Conservation (phyloP, 1,284 basidiomycete genomes). For the Melanopsichium pennsylvanicum region DNA sequence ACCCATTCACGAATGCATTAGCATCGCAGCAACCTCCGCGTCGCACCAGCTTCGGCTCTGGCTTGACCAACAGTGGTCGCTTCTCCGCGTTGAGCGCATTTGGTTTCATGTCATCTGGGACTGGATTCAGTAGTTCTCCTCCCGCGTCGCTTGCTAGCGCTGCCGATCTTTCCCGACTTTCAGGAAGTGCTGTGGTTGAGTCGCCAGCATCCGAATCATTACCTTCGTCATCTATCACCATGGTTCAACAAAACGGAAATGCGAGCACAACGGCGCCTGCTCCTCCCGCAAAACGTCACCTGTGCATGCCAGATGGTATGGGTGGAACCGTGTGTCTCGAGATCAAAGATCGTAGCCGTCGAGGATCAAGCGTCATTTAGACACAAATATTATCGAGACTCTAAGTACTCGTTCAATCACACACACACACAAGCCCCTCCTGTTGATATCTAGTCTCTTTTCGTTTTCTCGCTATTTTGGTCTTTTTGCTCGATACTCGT, state of each 20-base stretch:
- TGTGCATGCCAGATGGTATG: conserved; percentile 45
- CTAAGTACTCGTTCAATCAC: too few species aligned
- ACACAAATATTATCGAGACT: too few species aligned
- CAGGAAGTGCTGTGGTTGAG: conserved; percentile 14
- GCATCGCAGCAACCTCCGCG: conserved; percentile 29
- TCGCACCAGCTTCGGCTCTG: conserved; percentile 38
- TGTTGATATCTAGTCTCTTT: neutral
- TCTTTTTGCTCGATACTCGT: neutral
- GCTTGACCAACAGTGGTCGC: conserved; percentile 21
- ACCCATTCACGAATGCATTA: conserved; percentile 21
- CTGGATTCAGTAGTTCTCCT: conserved; percentile 25
- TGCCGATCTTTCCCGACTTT: conserved; percentile 8
- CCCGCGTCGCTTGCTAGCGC: conserved; percentile 10
- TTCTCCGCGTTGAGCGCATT: conserved; percentile 42
- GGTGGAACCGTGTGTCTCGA: conserved; percentile 45
- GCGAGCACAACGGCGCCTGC: neutral
- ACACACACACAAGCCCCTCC: too few species aligned
- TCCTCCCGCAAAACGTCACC: conserved; percentile 25
- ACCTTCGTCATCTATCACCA: neutral
- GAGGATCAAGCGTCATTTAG: conserved; percentile 36
- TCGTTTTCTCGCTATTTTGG: neutral
- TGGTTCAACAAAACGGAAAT: conserved; percentile 1
- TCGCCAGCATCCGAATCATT: conserved; percentile 16
- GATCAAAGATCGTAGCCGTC: conserved; percentile 33
- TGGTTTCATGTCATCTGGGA: conserved; percentile 28